Evolutionary conservation across 768 basidiomycete species (phyloP), one percentile per base, ranked within the genome.

Genomic region (Boletus rex-veris): DNA sequence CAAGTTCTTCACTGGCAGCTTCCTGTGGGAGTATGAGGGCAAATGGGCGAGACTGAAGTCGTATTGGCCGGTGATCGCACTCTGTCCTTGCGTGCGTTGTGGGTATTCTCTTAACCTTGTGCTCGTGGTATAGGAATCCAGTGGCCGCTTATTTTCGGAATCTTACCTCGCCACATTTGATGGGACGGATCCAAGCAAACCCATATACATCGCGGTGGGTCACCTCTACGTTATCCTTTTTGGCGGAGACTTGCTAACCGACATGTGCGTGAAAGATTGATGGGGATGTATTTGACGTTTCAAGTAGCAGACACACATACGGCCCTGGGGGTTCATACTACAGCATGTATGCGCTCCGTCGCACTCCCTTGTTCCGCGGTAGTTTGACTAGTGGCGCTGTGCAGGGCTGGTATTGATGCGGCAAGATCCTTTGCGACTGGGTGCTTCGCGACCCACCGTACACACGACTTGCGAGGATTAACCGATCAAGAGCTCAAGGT

Each of bases 371-470:
- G 3, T 45, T 59, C 57, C 55, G 58, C 63, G 58, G 63, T 51
- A 53, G 65, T 52, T 56, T 51, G 62, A 68, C 59, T 48, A 42
- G 63, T 52, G 47, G 57, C 50, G 57, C 52, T 56, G 36, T 63
- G 79, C 59, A 80, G 90, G 72, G 85, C 91, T 58, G 94, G 95
- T 12, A 71, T 80, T 48, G 94, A 98, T 70, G 92, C 91, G n/a
- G 89, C 91, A 26, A 77, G 95, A 60, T 88, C 94, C 0, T 98
- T 92, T 70, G 91, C 82, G 42, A 98, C 95, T 3, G 94, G 94
- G 10, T 98, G 95, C 69, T 97, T 98, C 76, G 79, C 84, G 62
- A 83, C 83, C 5, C 95, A 98, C 72, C 82, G 84, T 42, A 98
- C 94, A 37, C 88, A 97, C 73, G 95, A 98, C 73, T 75, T 88